Conservation (phyloP, 176 grass and related monocot genomes). For the Ensete glaucum region DNA sequence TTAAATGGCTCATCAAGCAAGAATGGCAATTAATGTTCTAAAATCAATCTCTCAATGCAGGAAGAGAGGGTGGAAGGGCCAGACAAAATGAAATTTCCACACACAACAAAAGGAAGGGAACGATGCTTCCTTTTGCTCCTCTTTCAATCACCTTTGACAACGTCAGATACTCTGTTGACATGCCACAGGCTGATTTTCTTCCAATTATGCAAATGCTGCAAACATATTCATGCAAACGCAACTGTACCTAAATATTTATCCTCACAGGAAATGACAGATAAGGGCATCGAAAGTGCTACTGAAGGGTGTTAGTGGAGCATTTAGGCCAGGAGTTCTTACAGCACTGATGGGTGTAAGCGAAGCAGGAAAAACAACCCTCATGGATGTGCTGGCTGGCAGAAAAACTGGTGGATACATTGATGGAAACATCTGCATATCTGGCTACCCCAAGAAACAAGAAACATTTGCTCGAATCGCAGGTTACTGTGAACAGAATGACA, state of each 20-base stretch:
- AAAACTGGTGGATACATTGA: slow-evolving; percentile 55
- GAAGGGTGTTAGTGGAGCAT: slow-evolving; percentile 42
- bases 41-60: slow-evolving; percentile 10
- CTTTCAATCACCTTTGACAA: slow-evolving; percentile 37
- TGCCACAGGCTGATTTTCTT: slow-evolving; percentile 28
- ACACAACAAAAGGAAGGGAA: slow-evolving; percentile 24
- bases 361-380: slow-evolving; percentile 51
- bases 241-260: too few relatives aligned
- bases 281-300: slow-evolving; percentile 25
- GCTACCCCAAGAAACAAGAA: slow-evolving; percentile 47
- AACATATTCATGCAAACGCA: too few relatives aligned
- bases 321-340: slow-evolving; percentile 47
- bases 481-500: slow-evolving; percentile 45
- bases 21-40: neutral
- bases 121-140: slow-evolving; percentile 48
- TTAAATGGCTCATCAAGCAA: neutral
- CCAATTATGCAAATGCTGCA: neutral
- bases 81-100: neutral
- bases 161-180: slow-evolving; percentile 49
- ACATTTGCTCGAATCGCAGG: slow-evolving; percentile 49
- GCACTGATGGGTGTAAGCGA: slow-evolving; percentile 55
- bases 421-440: slow-evolving; percentile 40
- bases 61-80: slow-evolving; percentile 8
- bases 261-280: slow-evolving; percentile 40
- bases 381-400: slow-evolving; percentile 50